Base-by-base conservation (phyloP, 148 eudicot species). In the Silene latifolia region DNA sequence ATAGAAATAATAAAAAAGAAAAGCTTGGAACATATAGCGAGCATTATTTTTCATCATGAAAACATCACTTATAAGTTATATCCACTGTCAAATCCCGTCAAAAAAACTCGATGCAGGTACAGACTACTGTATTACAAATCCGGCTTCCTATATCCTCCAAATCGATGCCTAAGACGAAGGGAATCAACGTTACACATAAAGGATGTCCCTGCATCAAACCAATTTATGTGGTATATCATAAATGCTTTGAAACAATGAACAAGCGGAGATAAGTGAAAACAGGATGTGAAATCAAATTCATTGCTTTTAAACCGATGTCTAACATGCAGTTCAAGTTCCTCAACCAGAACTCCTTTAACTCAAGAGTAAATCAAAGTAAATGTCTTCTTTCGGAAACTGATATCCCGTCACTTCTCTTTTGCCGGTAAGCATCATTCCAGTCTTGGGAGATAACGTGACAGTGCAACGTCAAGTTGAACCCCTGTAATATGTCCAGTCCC, bases 401-500 rank as follows among this genome's bases (percentile, higher is more conserved):
- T 82, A 95, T 64, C 97, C 97, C 0, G 97, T 75, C 90, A 86
- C 80, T 6, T 85, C 91, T 57, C 92, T 58, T 81, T 92, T 95
- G 85, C 89, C 89, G 10, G 90, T 87, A 80, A 90, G 81, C 98
- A 95, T 95, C 86, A 89, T 92, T 74, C 97, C 98, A 18, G 98
- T 95, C 85, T 90, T 95, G 69, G 97, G 96, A 97, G n/a, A 95
- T 95, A 63, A 95, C 96, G 68, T 95, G 98, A 97, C 97, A 95
- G 78, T 95, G 97, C 85, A 95, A 75, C 23, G 96, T 92, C 79
- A 95, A 80, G 85, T 95, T 95, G 73, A 84, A 95, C 59, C 85
- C 88, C 85, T 81, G 39, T 35, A 35, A 35, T 5, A 27, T 35
- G 39, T 35, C 6, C 39, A 35, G 4, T 35, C 39, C 4, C 39